Conservation (phyloP, 2,329 filamentous ascomycete genomes). For the Penicillium sp. region DNA sequence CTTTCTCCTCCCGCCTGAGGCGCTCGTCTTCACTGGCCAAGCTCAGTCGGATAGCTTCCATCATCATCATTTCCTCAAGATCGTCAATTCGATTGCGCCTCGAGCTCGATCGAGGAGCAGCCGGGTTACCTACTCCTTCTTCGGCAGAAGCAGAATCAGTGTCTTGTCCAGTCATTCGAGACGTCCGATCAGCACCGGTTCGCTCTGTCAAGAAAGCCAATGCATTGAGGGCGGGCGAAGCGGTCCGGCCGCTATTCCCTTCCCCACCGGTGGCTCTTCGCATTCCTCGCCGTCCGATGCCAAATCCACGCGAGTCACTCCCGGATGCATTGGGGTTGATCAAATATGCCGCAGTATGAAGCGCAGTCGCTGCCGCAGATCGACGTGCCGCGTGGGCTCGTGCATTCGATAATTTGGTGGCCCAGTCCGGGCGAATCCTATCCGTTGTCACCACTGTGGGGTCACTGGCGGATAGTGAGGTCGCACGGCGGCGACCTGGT, state of each 20-base stretch:
- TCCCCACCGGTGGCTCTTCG: conserved; percentile 40
- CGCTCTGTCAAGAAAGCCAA: conserved; percentile 49
- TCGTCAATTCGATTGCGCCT: conserved; percentile 72
- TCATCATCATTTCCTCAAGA: conserved; percentile 97
- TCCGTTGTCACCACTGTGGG: conserved; percentile 90
- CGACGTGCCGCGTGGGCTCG: conserved; percentile 80
- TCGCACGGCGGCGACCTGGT: conserved; percentile 56
- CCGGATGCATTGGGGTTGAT: conserved; percentile 58
- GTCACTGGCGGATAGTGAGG: conserved; percentile 75
- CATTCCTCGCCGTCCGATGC: conserved; percentile 55
- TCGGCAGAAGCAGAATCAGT: conserved; percentile 38
- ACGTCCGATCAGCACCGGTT: conserved; percentile 31
- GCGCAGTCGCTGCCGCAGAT: conserved; percentile 86
- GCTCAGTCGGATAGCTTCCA: conserved; percentile 88
- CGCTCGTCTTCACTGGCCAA: conserved; percentile 91
- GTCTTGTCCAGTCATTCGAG: conserved; percentile 34
- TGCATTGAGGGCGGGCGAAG: conserved; percentile 44
- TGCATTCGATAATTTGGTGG: conserved; percentile 80
- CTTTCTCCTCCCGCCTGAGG: conserved; percentile 80
- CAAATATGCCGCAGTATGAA: conserved; percentile 92
- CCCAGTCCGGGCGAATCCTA: conserved; percentile 89
- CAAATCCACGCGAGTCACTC: conserved; percentile 52
- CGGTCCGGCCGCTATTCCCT: conserved; percentile 33
- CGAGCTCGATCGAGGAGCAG: conserved; percentile 51
- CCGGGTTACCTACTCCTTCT: conserved; percentile 34